phyloP scores from a whole-genome alignment of 768 basidiomycete genomes.

The Auriscalpium orientale region DNA sequence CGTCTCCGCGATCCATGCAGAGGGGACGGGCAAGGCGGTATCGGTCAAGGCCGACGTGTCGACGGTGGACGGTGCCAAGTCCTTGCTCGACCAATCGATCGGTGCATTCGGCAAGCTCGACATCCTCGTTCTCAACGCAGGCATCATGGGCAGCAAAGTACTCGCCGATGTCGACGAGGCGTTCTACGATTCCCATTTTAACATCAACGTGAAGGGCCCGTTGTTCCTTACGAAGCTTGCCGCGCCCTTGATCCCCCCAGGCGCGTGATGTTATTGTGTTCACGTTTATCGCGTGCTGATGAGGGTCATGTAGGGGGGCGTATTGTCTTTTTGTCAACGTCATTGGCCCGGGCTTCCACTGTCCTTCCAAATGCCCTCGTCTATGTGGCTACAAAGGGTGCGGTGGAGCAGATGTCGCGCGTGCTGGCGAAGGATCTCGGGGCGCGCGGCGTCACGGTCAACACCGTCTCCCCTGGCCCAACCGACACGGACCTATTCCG shows the following conservation, averaged over 20 bases:
- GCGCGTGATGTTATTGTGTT: slow-evolving; percentile 25
- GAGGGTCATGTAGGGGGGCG: slow-evolving; percentile 32
- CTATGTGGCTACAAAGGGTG: slow-evolving; percentile 51
- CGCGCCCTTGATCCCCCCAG: slow-evolving; percentile 32
- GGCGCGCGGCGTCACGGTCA: slow-evolving; percentile 44
- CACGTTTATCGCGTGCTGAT: no score
- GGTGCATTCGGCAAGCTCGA: slow-evolving; percentile 45
- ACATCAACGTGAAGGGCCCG: slow-evolving; percentile 53
- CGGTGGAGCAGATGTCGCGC: slow-evolving; percentile 50
- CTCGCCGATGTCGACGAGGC: slow-evolving; percentile 45
- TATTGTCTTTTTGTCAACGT: slow-evolving; percentile 51
- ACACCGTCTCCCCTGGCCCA: slow-evolving; percentile 49
- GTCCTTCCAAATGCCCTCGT: slow-evolving; percentile 41
- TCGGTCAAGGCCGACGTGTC: slow-evolving; percentile 47
- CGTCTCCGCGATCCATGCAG: slow-evolving; percentile 37
- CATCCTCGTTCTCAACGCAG: slow-evolving; percentile 53
- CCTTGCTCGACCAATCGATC: slow-evolving; percentile 40
- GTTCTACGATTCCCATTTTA: slow-evolving; percentile 44
- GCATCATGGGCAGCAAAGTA: slow-evolving; percentile 43
- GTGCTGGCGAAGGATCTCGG: slow-evolving; percentile 56
- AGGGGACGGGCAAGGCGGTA: slow-evolving; percentile 36
- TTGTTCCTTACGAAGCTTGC: slow-evolving; percentile 47
- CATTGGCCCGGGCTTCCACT: slow-evolving; percentile 35
- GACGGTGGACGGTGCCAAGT: slow-evolving; percentile 38
- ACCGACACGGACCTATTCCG: slow-evolving; percentile 51